These are phyloP conservation scores for Oryza meyeriana DNA, from an alignment of 176 grass and related monocot species.

Conservation along the genomic window DNA sequence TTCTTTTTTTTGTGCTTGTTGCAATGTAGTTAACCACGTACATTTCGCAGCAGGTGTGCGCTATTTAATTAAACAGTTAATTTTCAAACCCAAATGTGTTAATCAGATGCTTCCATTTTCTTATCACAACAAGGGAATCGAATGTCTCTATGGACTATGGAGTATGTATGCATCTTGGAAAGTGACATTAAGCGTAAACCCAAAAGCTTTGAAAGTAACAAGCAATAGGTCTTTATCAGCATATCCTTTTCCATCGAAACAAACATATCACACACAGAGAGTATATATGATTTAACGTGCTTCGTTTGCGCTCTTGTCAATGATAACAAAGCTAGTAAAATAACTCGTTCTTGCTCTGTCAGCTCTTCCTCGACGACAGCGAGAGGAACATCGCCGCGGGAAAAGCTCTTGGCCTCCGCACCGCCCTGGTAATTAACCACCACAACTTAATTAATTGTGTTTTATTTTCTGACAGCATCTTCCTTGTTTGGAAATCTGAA, in stretches of 20 bases:
- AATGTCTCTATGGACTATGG: background rate
- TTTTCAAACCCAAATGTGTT: background rate
- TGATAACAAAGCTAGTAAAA: background rate
- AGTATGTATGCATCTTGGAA: background rate
- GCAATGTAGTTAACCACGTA: background rate
- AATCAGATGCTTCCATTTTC: background rate
- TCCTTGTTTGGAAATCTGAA: too few species aligned
- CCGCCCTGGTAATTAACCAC: conserved; percentile 62
- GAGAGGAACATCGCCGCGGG: conserved; percentile 95
- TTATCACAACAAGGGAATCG: background rate
- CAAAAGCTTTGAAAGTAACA: background rate
- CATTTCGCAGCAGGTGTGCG: background rate
- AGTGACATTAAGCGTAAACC: background rate
- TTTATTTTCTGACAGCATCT: background rate
- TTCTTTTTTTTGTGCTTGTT: background rate
- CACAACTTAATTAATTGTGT: background rate
- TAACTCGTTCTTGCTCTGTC: background rate
- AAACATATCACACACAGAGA: background rate
- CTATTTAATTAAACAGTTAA: background rate
- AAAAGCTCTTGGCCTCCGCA: conserved; percentile 76
- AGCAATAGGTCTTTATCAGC: background rate
- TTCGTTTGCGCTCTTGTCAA: background rate
- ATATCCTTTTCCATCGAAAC: conserved; percentile 27
- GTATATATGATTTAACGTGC: background rate
- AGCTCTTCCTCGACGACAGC: conserved; percentile 94